Conservation (phyloP, 2,329 filamentous ascomycete species). For the Delphinella strobiligena region DNA sequence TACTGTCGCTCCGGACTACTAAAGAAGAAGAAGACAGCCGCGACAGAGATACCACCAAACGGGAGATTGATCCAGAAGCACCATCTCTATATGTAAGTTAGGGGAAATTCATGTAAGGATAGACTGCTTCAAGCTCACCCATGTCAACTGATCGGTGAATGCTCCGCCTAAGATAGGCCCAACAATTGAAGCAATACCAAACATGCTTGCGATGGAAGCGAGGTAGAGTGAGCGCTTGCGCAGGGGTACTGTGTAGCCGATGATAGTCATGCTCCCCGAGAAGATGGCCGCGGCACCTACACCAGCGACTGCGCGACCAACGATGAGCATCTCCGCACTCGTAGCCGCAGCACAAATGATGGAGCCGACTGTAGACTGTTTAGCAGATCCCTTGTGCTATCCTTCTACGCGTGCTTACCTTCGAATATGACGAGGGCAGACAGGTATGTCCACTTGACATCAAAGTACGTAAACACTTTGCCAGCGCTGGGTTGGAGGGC, state of each 20-base stretch:
- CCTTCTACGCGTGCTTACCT: no score
- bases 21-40: constrained; percentile 20
- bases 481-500: no score
- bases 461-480: constrained; percentile 11
- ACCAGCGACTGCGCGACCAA: constrained; percentile 43
- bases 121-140: constrained; percentile 6
- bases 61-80: constrained; percentile 32
- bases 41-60: constrained; percentile 25
- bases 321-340: constrained; percentile 41
- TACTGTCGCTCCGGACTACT: constrained; percentile 14
- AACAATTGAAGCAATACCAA: constrained; percentile 26
- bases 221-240: constrained; percentile 31
- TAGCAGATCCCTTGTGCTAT: no score
- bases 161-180: constrained; percentile 32
- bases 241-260: constrained; percentile 31
- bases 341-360: constrained; percentile 40
- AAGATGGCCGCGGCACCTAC: constrained; percentile 40
- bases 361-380: constrained; percentile 42
- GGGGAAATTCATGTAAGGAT: background rate
- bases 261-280: constrained; percentile 31
- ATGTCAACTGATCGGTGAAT: constrained; percentile 26
- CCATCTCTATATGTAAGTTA: background rate
- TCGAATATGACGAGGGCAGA: constrained; percentile 28
- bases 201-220: constrained; percentile 24
- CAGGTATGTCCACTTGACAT: constrained; percentile 22